These are phyloP conservation scores for Termitomyces sp. DNA, from an alignment of 768 basidiomycete genomes.

Conservation along the genomic window DNA sequence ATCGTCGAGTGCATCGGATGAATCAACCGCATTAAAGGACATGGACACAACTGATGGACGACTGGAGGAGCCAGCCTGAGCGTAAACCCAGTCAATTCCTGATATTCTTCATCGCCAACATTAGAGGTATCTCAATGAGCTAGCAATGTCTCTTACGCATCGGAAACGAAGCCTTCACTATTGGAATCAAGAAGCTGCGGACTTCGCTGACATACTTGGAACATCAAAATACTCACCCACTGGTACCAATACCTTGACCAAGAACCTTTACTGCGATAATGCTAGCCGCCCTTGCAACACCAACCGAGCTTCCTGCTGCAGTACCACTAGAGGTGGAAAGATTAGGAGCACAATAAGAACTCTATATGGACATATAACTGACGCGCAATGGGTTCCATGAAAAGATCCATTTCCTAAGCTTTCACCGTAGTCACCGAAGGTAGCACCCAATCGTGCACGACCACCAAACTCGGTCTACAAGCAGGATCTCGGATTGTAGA, in stretches of 20 bases:
- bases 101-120: slow-evolving; percentile 1
- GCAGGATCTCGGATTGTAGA: no score
- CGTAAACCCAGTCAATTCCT: neutral
- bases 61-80: neutral
- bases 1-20: neutral
- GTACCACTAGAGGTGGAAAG: slow-evolving; percentile 21
- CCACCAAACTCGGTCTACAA: slow-evolving; percentile 34
- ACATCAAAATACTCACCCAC: neutral
- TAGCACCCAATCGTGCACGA: slow-evolving; percentile 37
- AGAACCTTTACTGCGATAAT: slow-evolving; percentile 12
- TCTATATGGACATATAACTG: slow-evolving; percentile 3
- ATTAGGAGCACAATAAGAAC: neutral
- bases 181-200: neutral
- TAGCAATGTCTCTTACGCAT: neutral
- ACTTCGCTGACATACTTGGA: neutral
- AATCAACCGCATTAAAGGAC: neutral
- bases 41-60: neutral
- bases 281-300: slow-evolving; percentile 26
- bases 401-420: slow-evolving; percentile 32
- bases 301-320: slow-evolving; percentile 28
- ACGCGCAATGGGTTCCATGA: slow-evolving; percentile 39
- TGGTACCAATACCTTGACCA: no score
- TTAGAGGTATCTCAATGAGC: neutral
- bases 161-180: neutral
- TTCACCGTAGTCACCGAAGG: slow-evolving; percentile 28